A percentile compares a stretch with the other conserved stretches of the same genome.
Conservation (phyloP, 352 stramenopile genomes). For the Pythium sukuiense region DNA sequence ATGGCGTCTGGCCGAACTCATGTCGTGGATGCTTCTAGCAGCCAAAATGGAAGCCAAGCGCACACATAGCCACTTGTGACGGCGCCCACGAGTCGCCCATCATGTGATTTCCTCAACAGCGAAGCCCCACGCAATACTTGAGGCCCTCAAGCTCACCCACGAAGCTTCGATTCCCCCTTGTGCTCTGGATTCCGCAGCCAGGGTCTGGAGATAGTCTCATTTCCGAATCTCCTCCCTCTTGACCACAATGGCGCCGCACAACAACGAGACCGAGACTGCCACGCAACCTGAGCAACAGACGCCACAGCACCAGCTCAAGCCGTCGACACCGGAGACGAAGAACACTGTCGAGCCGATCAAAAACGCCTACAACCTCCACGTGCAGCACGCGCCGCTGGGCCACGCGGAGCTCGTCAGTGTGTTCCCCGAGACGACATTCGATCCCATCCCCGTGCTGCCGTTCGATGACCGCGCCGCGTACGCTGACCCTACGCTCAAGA, state of each 20-base stretch:
- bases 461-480: not conserved
- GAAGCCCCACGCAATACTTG: not conserved
- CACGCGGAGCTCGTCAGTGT: slow-evolving; percentile 6
- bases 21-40: not conserved
- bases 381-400: slow-evolving; percentile 4
- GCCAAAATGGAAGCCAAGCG: not conserved
- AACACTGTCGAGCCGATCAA: not conserved
- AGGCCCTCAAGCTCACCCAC: not conserved
- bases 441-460: not conserved
- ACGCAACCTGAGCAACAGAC: not conserved
- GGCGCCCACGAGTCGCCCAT: not conserved
- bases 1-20: not conserved
- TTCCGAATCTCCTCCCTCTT: not conserved
- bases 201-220: not conserved
- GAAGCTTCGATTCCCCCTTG: not conserved
- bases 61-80: not conserved
- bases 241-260: not conserved
- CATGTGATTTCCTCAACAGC: not conserved
- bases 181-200: no score
- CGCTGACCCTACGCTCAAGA: slow-evolving; percentile 19
- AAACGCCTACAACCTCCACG: not conserved
- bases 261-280: not conserved
- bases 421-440: slow-evolving; percentile 1
- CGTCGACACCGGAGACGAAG: no score
- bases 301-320: not conserved